Base-by-base conservation (phyloP, 768 basidiomycete species). In the Piloderma croceum region DNA sequence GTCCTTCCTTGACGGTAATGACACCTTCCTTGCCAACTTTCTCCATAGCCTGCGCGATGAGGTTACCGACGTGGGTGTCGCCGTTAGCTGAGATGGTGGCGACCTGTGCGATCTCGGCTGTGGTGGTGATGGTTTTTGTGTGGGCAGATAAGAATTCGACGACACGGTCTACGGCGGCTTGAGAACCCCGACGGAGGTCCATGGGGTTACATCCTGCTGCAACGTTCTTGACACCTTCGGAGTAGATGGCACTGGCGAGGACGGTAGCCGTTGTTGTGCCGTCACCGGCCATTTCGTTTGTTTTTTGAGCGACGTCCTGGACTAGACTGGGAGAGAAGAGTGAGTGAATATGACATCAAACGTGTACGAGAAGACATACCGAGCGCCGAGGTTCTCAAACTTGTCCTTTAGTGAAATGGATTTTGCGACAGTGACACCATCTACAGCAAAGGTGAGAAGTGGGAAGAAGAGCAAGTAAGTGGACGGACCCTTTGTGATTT, bases 11-110 rank as follows among this genome's bases (percentile, higher is more conserved):
- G 63, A 99, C 93, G 36, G 94, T 98, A 72, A 99, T 98, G 58
- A 98, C 94, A 62, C 94, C 94, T 68, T 99, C 94, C 72, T 94
- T 96, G 61, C 94, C 94, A 45, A 98, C 94, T 65, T 96, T 96
- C 69, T 98, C 94, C 94, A 97, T 99, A 2, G 94, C 94, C 58
- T 90, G 90, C 5, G 94, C 93, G 62, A 97, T 98, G 57, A 99
- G 77, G 59, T 83, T 82, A 33, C 94, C 94, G 47, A 99, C 75
- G 58, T 97, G 92, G 2, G 65, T 73, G 67, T 98, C 94, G 24
- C 77, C 74, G 42, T 79, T 79, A 9, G 88, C 79, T 18, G 82
- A 85, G 63, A 96, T 94, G 51, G 93, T 97, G n/a, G 93, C 93
- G 48, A 98, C 94, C 67, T 97, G 93, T 7, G 94, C 91, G 54